Conservation (phyloP, 257 asterid species). For the Salvia hispanica region DNA sequence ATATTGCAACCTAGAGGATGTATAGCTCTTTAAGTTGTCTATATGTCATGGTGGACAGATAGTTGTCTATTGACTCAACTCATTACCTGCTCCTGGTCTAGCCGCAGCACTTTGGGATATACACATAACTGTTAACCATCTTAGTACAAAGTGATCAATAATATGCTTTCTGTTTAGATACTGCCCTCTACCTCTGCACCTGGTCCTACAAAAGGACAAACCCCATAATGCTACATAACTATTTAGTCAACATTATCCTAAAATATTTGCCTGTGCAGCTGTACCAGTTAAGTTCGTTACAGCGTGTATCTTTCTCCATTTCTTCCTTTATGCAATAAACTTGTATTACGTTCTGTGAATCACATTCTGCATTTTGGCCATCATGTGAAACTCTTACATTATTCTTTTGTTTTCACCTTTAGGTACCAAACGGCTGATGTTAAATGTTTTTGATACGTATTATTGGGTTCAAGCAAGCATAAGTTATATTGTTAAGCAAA, state of each 20-base stretch:
- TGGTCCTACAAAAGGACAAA: background rate
- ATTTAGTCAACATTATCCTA: background rate
- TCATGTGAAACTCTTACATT: background rate
- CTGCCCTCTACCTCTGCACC: slow-evolving; percentile 8
- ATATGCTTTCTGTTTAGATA: background rate
- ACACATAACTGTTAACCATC: slow-evolving; percentile 14
- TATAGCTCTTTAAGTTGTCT: background rate
- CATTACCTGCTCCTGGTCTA: no score
- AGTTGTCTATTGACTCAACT: background rate
- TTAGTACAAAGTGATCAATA: background rate
- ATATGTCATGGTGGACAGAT: no score
- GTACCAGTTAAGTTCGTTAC: no score
- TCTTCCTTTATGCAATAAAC: background rate
- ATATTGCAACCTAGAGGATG: slow-evolving; percentile 14
- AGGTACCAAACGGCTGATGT: slow-evolving; percentile 20
- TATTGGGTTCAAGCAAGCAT: slow-evolving; percentile 8
- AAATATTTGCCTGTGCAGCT: slow-evolving; percentile 6
- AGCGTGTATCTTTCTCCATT: background rate
- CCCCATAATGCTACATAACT: background rate
- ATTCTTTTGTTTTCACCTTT: background rate
- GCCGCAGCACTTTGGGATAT: background rate
- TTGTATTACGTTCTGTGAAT: background rate
- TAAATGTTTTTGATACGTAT: slow-evolving; percentile 14
- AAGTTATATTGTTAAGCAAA: slow-evolving; percentile 2
- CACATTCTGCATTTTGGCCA: background rate